Evolutionary conservation across 108 stramenopile genomes (phyloP).

Genomic region (Skeletonema tropicum): DNA sequence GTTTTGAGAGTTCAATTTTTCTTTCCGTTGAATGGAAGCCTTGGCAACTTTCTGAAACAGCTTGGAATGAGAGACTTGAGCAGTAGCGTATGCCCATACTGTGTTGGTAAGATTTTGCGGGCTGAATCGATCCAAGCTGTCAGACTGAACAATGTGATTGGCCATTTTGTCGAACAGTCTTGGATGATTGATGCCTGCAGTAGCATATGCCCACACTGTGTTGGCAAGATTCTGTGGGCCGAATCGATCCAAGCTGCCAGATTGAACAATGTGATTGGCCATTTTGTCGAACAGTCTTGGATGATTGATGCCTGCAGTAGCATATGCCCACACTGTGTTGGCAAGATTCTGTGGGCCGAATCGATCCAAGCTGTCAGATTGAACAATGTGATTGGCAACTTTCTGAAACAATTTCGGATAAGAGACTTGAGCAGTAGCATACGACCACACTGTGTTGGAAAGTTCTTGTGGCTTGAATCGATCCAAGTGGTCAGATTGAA

Average conservation of each 20-base stretch:
- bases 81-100: neutral
- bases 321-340: conserved; percentile 1
- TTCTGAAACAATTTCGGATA: too few relatives aligned
- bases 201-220: neutral
- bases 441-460: too few relatives aligned
- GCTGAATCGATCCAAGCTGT: neutral
- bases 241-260: neutral
- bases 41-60: too few relatives aligned
- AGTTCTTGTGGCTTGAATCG: too few relatives aligned
- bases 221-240: neutral
- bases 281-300: conserved; percentile 22
- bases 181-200: neutral
- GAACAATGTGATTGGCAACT: too few relatives aligned
- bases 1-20: too few relatives aligned
- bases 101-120: neutral
- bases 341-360: neutral
- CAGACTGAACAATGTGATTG: neutral
- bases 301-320: conserved; percentile 21
- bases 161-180: too few relatives aligned
- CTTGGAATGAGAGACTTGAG: neutral
- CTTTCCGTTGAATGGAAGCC: too few relatives aligned
- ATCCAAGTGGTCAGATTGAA: too few relatives aligned
- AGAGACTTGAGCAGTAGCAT: too few relatives aligned
- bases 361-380: too few relatives aligned
- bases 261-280: neutral